phyloP scores from a whole-genome alignment of 2,329 filamentous ascomycete species.

The Calonectria crousiana region DNA sequence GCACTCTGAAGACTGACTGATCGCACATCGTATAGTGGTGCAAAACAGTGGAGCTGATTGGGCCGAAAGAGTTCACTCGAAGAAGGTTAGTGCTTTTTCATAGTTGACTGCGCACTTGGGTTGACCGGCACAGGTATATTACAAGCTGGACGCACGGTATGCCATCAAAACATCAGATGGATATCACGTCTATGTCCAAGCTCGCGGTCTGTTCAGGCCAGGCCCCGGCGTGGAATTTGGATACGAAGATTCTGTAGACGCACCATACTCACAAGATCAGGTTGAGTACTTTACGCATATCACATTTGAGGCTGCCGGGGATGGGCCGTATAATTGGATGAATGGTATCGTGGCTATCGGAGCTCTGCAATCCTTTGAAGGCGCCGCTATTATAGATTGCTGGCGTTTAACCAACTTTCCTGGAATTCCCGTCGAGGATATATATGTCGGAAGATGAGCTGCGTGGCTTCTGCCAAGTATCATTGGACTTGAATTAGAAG shows the following conservation, averaged over 20 bases:
- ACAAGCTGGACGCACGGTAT: slow-evolving; percentile 17
- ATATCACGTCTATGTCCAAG: slow-evolving; percentile 13
- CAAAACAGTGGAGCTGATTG: slow-evolving; percentile 19
- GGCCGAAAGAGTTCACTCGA: slow-evolving; percentile 9
- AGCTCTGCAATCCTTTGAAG: neutral
- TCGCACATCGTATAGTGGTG: neutral
- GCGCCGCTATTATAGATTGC: slow-evolving; percentile 16
- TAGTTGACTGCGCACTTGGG: neutral
- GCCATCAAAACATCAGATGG: slow-evolving; percentile 3
- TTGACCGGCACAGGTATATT: slow-evolving; percentile 1
- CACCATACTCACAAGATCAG: slow-evolving; percentile 9
- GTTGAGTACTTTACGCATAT: slow-evolving; percentile 21
- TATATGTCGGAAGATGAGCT: slow-evolving; percentile 9
- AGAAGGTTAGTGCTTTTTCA: neutral
- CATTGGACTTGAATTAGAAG: neutral
- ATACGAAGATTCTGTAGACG: neutral
- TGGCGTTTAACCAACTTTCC: slow-evolving; percentile 21
- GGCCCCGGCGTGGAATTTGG: slow-evolving; percentile 4
- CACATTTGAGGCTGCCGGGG: slow-evolving; percentile 10
- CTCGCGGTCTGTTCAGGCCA: slow-evolving; percentile 6
- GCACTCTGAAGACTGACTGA: neutral
- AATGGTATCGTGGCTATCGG: slow-evolving; percentile 20
- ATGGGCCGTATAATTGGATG: slow-evolving; percentile 24
- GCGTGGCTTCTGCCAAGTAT: neutral
- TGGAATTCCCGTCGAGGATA: neutral